Conservation (phyloP, 306 rosid genomes). For the Quercus cerris region DNA sequence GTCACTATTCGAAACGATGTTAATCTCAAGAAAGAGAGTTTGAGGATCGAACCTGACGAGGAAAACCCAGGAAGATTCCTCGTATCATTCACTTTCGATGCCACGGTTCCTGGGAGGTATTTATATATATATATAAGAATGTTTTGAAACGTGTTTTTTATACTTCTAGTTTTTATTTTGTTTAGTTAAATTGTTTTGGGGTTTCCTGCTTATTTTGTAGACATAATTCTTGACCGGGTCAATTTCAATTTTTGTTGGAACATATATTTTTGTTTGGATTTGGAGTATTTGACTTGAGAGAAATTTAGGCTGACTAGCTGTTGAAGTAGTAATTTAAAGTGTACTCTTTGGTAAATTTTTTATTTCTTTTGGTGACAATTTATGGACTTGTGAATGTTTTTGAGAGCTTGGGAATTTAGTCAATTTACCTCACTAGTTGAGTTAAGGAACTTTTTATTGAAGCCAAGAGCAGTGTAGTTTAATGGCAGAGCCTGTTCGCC, state of each 20-base stretch:
- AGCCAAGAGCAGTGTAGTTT: too few species aligned
- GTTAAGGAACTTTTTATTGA: background rate
- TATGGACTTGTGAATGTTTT: background rate
- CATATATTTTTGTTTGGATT: background rate
- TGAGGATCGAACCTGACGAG: slow-evolving; percentile 70
- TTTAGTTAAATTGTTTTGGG: background rate
- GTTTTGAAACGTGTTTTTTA: too few species aligned
- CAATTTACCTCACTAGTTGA: background rate
- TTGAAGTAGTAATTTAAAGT: background rate
- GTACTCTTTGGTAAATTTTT: background rate
- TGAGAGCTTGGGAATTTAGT: background rate
- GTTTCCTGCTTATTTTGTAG: too few species aligned
- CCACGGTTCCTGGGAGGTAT: slow-evolving; percentile 88
- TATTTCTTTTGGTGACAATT: background rate
- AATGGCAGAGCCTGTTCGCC: too few species aligned
- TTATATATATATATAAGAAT: background rate
- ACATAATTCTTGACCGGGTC: background rate
- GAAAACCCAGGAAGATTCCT: slow-evolving; percentile 66
- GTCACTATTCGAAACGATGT: slow-evolving; percentile 87
- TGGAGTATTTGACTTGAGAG: background rate
- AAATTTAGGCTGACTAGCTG: background rate
- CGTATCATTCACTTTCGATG: slow-evolving; percentile 76
- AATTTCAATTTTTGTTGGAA: background rate
- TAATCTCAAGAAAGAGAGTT: slow-evolving; percentile 85
- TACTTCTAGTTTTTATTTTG: background rate